Percentiles rank a stretch among this genome's conserved stretches.
Conservation (phyloP, 2,329 filamentous ascomycete genomes). For the Bimuria novae-zelandiae region DNA sequence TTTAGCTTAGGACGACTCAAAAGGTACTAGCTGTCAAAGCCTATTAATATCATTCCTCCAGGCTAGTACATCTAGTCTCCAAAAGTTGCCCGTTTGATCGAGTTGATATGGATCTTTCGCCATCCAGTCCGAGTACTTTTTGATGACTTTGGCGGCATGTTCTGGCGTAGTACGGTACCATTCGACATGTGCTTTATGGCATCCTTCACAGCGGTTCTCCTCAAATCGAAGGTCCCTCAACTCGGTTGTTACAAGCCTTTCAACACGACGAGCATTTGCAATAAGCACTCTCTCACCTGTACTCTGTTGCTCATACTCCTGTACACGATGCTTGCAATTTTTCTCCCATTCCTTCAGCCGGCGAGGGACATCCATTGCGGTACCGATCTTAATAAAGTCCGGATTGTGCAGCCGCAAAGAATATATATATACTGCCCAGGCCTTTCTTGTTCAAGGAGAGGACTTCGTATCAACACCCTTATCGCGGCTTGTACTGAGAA, state of each 20-base stretch:
- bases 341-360: constrained; percentile 1
- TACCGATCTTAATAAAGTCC: constrained; percentile 3
- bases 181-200: not conserved
- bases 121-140: constrained; percentile 11
- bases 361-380: not conserved
- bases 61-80: not conserved
- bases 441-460: not conserved
- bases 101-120: constrained; percentile 5
- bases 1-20: not conserved
- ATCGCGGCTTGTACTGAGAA: not conserved
- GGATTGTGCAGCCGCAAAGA: constrained; percentile 3
- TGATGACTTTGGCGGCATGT: constrained; percentile 11
- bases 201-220: constrained; percentile 7
- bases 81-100: not conserved
- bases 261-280: constrained; percentile 5
- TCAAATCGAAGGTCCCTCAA: constrained; percentile 1
- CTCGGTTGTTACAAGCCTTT: constrained; percentile 3
- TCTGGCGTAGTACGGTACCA: constrained; percentile 8
- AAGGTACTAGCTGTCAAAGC: constrained; percentile 4
- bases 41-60: not conserved
- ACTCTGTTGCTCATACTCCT: constrained; percentile 3
- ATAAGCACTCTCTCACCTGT: constrained; percentile 3
- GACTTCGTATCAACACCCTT: not conserved
- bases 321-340: constrained; percentile 5
- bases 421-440: constrained; percentile 2